phyloP scores from a whole-genome alignment of 2,329 filamentous ascomycete species.

The Ascochyta koolunga region DNA sequence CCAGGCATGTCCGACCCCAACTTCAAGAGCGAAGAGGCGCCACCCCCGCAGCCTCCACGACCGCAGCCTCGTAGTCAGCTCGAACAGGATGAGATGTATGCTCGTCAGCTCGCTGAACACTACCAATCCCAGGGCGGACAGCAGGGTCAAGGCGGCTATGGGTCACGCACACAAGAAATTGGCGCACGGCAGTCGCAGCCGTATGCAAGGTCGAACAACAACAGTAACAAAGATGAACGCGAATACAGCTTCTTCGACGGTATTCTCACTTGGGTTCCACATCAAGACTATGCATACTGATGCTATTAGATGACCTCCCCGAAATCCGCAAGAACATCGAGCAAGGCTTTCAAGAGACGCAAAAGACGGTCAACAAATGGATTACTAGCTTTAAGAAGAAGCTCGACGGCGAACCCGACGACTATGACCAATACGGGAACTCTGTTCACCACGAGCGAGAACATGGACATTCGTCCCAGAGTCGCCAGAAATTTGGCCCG shows the following conservation, averaged over 20 bases:
- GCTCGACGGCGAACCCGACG: slow-evolving; percentile 84
- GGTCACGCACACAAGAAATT: slow-evolving; percentile 34
- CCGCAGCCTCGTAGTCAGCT: slow-evolving; percentile 78
- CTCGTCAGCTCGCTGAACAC: slow-evolving; percentile 89
- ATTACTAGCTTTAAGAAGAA: slow-evolving; percentile 90
- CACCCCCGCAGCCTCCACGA: slow-evolving; percentile 82
- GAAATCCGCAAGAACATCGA: slow-evolving; percentile 90
- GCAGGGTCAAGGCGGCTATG: slow-evolving; percentile 34
- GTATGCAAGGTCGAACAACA: slow-evolving; percentile 17
- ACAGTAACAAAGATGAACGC: slow-evolving; percentile 51
- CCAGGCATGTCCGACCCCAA: slow-evolving; percentile 61
- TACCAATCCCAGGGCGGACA: slow-evolving; percentile 62
- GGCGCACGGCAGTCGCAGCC: slow-evolving; percentile 56
- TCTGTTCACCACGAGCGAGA: slow-evolving; percentile 26
- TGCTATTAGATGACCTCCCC: slow-evolving; percentile 72
- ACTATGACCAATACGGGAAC: slow-evolving; percentile 61
- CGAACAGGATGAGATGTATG: slow-evolving; percentile 89
- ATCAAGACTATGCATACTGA: slow-evolving; percentile 44
- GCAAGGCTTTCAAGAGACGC: slow-evolving; percentile 94
- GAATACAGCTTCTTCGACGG: slow-evolving; percentile 90
- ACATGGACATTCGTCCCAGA: slow-evolving; percentile 34
- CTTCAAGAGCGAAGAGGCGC: slow-evolving; percentile 57
- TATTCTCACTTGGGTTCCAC: slow-evolving; percentile 41
- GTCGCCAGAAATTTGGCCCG: slow-evolving; percentile 47
- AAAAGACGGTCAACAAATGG: slow-evolving; percentile 91